Evolutionary conservation across 179 eudicot species (phyloP), one percentile per base, ranked within the genome.

Genomic region (Gypsophila paniculata): DNA sequence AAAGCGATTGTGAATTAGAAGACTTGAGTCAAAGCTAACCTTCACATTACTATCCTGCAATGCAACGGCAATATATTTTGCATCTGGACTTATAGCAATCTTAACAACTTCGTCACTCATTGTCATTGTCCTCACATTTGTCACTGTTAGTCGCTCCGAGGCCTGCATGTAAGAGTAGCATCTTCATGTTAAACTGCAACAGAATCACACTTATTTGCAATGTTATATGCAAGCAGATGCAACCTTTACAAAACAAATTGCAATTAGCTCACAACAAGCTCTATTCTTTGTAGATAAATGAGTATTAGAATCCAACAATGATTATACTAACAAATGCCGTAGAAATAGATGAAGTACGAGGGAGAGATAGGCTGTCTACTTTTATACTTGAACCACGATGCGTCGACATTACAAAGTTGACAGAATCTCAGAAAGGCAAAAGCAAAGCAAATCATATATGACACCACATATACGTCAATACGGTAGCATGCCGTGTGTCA

Each of bases 71-170:
- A 92, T 84, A 75, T 87, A 84, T 81, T 90, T 94, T 34, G 90
- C 91, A 84, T 92, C 93, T 42, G 96, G 93, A 80, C 96, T 94
- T 68, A 86, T 82, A 66, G 85, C 95, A 79, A 94, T 84, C 75
- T 81, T 93, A 64, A 90, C 73, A 76, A 90, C 90, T 75, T 92
- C 97, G 65, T 87, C 91, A 66, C 88, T 87, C 99, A 94, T 83
- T 76, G 86, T 86, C 82, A 90, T 71, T 65, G 83, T 85, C 84
- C 84, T 85, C 67, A 73, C 79, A 71, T 87, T 85, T 73, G 96
- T 82, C 63, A 87, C 88, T 44, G 95, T 86, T 49, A 90, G 71
- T 22, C 77, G 79, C 78, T 85, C 84, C 10, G 81, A 69, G 69
- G 75, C 93, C 98, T 93, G 90, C 18, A 69, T 80, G 70, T 14